Conservation (phyloP, 192 early-diverging fungal genomes). For the Podochytrium sp. region DNA sequence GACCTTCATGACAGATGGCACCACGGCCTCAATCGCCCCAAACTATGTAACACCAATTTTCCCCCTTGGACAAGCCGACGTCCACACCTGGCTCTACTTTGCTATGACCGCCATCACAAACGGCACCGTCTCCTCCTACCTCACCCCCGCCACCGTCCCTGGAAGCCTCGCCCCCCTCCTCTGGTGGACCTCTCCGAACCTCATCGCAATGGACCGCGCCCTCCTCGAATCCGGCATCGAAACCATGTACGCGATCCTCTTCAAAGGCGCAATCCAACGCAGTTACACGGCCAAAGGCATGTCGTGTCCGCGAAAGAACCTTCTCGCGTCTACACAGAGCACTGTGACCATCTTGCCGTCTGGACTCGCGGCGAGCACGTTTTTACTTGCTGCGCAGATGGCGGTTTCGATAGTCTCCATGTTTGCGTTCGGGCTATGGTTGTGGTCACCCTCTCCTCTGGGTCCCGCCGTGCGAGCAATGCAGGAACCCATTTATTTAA, state of each 20-base stretch:
- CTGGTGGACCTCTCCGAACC: conserved; percentile 33
- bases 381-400: background rate
- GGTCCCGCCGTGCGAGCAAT: conserved; percentile 13
- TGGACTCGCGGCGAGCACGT: background rate
- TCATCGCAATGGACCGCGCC: conserved; percentile 15
- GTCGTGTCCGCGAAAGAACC: conserved; percentile 17
- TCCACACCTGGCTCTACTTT: background rate
- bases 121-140: background rate
- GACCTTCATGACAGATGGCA: conserved; percentile 26
- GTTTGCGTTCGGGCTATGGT: background rate
- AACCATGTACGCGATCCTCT: conserved; percentile 29
- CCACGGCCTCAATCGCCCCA: conserved; percentile 31
- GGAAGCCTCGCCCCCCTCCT: conserved; percentile 33
- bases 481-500: conserved; percentile 17
- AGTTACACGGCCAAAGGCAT: conserved; percentile 8
- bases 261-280: conserved; percentile 17
- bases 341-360: background rate
- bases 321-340: background rate
- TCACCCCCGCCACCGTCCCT: conserved; percentile 9
- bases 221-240: conserved; percentile 31
- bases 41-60: background rate
- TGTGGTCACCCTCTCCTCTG: background rate
- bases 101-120: background rate
- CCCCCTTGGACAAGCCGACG: background rate
- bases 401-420: conserved; percentile 2